Percentiles rank a stretch among this genome's conserved stretches.
These are phyloP conservation scores for Ophiostoma ulmi DNA, from an alignment of 2,329 filamentous ascomycete species.

Conservation along the genomic window DNA sequence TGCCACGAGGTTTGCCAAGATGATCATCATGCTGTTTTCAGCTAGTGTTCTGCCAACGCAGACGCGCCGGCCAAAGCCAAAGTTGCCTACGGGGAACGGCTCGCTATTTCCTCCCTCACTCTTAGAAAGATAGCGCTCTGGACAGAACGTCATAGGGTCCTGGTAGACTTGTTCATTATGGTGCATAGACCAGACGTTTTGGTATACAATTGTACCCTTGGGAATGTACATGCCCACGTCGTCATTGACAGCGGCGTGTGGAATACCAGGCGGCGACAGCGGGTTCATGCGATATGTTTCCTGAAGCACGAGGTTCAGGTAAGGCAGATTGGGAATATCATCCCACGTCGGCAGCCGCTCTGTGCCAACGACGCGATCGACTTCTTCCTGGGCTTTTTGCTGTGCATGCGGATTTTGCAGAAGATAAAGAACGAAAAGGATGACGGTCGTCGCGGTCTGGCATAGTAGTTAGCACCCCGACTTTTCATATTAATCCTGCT, in stretches of 20 bases:
- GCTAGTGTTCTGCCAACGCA: constrained; percentile 36
- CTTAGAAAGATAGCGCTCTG: constrained; percentile 34
- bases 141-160: constrained; percentile 39
- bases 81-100: constrained; percentile 39
- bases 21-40: constrained; percentile 13
- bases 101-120: constrained; percentile 35
- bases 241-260: constrained; percentile 41
- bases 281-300: constrained; percentile 46
- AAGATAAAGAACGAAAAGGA: constrained; percentile 46
- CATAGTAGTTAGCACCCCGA: not conserved
- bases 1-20: constrained; percentile 7
- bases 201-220: constrained; percentile 38
- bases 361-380: constrained; percentile 40
- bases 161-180: constrained; percentile 40
- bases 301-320: constrained; percentile 41
- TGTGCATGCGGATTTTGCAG: constrained; percentile 40
- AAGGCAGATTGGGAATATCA: constrained; percentile 39
- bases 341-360: constrained; percentile 38
- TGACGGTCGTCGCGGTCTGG: constrained; percentile 37
- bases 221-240: constrained; percentile 31
- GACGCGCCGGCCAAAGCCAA: constrained; percentile 51
- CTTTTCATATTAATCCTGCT: not conserved
- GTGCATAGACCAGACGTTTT: constrained; percentile 44
- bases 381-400: constrained; percentile 37
- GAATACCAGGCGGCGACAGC: constrained; percentile 35